Percentiles rank a stretch among this genome's conserved stretches.
These are phyloP conservation scores for Trichosporon sp. DNA, from an alignment of 1,284 basidiomycete species.

Conservation along the genomic window DNA sequence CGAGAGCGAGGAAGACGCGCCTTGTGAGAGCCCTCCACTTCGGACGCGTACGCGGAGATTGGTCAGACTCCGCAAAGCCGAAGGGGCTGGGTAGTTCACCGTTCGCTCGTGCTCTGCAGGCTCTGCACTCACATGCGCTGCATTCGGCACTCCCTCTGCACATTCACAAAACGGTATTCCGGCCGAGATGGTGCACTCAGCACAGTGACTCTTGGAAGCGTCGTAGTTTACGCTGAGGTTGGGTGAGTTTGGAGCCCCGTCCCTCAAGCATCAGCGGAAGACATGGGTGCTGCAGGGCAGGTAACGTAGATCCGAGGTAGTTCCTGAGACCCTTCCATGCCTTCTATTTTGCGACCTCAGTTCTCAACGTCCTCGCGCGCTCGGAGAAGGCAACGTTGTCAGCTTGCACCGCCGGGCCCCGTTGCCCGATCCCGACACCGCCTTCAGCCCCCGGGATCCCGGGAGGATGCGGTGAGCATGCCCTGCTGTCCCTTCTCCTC, in stretches of 20 bases:
- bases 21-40: not conserved
- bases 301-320: not conserved
- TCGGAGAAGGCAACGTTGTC: not conserved
- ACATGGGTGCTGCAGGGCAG: not conserved
- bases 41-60: not conserved
- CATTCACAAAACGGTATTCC: too few relatives aligned
- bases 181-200: too few relatives aligned
- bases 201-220: too few relatives aligned
- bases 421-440: not conserved
- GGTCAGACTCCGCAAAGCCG: not conserved
- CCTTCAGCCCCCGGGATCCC: not conserved
- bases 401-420: not conserved
- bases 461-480: not conserved
- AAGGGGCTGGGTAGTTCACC: too few relatives aligned
- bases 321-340: not conserved
- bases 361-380: not conserved
- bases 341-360: not conserved
- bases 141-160: too few relatives aligned
- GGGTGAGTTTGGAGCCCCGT: not conserved
- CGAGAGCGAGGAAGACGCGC: not conserved
- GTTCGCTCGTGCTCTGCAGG: not conserved
- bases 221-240: too few relatives aligned
- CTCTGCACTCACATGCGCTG: not conserved
- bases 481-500: not conserved
- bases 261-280: not conserved